Evolutionary conservation across 164 flowering plant genomes (phyloP).

Genomic region (Liriodendron chinense): DNA sequence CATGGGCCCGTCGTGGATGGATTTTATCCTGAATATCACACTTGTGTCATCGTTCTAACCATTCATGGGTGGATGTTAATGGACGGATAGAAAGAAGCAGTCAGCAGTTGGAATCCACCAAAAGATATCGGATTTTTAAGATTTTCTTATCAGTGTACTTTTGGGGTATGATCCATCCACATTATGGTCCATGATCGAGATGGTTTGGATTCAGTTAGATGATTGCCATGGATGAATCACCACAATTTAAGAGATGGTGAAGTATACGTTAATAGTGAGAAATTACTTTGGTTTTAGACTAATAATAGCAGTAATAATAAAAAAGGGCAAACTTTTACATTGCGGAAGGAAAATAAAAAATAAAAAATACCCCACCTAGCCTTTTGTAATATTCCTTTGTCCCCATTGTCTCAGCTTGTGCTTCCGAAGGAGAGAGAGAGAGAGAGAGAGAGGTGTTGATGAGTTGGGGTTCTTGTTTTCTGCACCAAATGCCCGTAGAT

Average conservation of each 20-base stretch:
- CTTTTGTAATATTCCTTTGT: slow-evolving; percentile 14
- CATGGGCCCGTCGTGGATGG: too few relatives aligned
- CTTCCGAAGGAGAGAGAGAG: slow-evolving; percentile 16
- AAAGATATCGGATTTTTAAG: too few relatives aligned
- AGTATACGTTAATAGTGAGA: slow-evolving; percentile 2
- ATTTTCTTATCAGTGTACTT: too few relatives aligned
- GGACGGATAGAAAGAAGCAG: too few relatives aligned
- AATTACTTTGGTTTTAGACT: background rate
- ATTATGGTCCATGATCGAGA: too few relatives aligned
- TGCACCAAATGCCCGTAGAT: slow-evolving; percentile 27
- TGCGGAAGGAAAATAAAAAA: background rate
- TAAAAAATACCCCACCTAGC: background rate
- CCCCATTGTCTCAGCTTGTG: background rate
- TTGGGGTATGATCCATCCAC: too few relatives aligned
- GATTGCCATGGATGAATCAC: background rate
- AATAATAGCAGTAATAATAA: background rate
- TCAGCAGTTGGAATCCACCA: too few relatives aligned
- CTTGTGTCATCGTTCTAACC: too few relatives aligned
- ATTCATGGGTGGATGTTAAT: too few relatives aligned
- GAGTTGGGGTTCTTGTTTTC: slow-evolving; percentile 48
- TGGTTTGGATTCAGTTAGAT: too few relatives aligned
- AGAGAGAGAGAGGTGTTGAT: slow-evolving; percentile 19
- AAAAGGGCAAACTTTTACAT: background rate
- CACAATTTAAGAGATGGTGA: background rate
- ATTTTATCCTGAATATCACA: too few relatives aligned